Base-by-base conservation (phyloP, 192 early-diverging fungal genomes). In the Umbelopsis ramanniana region DNA sequence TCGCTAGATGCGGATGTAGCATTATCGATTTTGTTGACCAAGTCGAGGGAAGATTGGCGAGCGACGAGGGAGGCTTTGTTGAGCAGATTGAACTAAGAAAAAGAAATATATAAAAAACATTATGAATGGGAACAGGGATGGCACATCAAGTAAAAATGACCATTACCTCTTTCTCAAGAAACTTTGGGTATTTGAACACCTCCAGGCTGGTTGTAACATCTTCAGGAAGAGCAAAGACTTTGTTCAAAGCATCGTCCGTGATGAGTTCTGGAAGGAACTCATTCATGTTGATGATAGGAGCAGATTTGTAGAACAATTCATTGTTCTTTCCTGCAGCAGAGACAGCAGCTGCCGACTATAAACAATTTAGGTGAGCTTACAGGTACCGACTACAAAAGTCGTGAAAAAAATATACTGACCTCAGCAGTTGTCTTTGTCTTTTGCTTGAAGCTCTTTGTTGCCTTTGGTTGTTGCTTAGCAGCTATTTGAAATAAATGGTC, bases 31-130 rank as follows among this genome's bases (percentile, higher is more conserved):
- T 69, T 76, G 7, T 81, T 72, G 35, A 79, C 67, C 22, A 85
- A 67, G 48, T 68, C 67, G 9, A 85, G 72, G 33, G 84, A 79
- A 52, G 74, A 68, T 46, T 82, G 71, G 66, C 84, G 76, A 38
- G 80, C 74, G 37, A 79, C 71, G 55, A 82, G 78, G 19, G 84
- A 82, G 26, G 79, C 74, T 14, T 74, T 71, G 26, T 78, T 80
- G 48, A 82, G 74, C 24, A 82, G 35, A 21, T 71, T 67, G 50
- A 85, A 81, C 84, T 85, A 29, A 24, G 55, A 48, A 55, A 21
- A 66, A n/a, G n/a, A 46, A 29, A 11, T 45, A n/a, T n/a, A 11
- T 23, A 24, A 26, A 74, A 12, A 14, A 6, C 17, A 57, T n/a
- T 22, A 23, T 7, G 40, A 48, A 35, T 4, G 21, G 14, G 22